phyloP scores from a whole-genome alignment of 345 rosid genomes.

The Streptanthus diversifolius region DNA sequence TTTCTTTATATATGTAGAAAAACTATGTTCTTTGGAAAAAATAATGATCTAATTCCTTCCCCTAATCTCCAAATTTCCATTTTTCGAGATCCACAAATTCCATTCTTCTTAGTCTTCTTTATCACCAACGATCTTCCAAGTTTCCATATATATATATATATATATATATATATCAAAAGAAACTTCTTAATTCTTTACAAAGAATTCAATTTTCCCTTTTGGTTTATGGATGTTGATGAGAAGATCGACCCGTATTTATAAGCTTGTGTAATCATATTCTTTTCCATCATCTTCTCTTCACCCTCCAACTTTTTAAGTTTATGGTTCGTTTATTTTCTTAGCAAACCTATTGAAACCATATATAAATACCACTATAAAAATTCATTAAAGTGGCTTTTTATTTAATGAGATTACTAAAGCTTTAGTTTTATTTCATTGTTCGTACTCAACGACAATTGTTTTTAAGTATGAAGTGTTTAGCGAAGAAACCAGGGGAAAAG shows the following conservation, averaged over 20 bases:
- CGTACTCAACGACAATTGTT: constrained; percentile 1
- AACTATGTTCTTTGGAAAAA: neutral
- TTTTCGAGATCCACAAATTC: neutral
- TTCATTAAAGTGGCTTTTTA: neutral
- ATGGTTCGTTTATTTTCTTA: neutral
- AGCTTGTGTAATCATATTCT: neutral
- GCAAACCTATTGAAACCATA: neutral
- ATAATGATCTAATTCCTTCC: neutral
- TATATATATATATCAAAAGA: too few species aligned
- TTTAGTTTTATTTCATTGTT: neutral
- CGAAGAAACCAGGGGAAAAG: neutral
- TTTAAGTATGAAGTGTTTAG: neutral
- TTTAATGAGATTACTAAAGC: neutral
- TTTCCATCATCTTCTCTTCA: neutral
- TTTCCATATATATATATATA: too few species aligned
- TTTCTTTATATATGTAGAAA: too few species aligned
- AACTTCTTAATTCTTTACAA: neutral
- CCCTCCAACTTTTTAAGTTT: neutral
- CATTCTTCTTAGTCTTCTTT: neutral
- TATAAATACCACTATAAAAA: neutral
- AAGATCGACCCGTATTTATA: neutral
- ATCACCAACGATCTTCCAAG: neutral
- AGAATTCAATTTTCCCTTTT: neutral
- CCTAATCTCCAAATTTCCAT: neutral
- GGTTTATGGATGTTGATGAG: neutral